phyloP scores from a whole-genome alignment of 164 flowering plant genomes.

The Litsea cubeba region DNA sequence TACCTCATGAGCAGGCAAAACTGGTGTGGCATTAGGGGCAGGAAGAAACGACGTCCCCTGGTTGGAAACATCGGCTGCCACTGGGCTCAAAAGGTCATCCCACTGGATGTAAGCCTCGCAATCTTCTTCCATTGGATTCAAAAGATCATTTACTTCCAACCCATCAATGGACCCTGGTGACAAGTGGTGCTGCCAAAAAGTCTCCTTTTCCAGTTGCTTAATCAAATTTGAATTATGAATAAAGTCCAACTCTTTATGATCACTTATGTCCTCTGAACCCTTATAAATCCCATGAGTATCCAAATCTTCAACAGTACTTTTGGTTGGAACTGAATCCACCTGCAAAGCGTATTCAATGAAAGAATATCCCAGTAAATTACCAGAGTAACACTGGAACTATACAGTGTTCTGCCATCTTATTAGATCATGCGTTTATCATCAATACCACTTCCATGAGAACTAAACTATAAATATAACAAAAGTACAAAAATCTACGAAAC shows the following conservation, averaged over 20 bases:
- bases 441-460: not conserved
- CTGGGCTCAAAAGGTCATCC: not conserved
- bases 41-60: no score
- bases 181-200: not conserved
- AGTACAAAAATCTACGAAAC: no score
- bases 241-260: not conserved
- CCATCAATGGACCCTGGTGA: not conserved
- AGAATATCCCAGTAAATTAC: conserved; percentile 6
- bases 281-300: conserved; percentile 18
- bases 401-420: no score
- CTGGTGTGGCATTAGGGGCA: not conserved
- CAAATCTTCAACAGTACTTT: not conserved
- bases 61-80: no score
- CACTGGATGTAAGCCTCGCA: not conserved
- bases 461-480: no score
- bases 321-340: not conserved
- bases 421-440: not conserved
- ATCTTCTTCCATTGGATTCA: not conserved
- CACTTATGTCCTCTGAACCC: conserved; percentile 28
- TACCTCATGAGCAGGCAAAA: no score
- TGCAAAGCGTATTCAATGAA: not conserved
- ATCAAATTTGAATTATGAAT: not conserved
- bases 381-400: no score
- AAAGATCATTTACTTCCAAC: no score
- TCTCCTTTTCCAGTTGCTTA: not conserved